Evolutionary conservation across 2,329 filamentous ascomycete genomes (phyloP).

Genomic region (Talaromyces sp.): DNA sequence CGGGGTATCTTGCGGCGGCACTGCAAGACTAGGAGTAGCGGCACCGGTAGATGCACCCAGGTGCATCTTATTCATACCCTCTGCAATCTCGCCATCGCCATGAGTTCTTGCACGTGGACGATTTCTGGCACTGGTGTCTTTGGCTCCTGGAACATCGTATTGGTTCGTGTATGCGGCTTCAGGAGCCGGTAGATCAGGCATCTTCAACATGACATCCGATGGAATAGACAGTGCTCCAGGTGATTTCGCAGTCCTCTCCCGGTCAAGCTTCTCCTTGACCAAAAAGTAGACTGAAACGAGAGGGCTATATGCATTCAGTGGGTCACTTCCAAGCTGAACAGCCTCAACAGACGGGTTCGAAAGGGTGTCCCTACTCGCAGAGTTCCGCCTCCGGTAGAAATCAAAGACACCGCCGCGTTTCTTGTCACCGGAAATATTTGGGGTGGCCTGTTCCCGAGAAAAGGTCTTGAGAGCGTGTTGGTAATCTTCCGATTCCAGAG

Average conservation of each 20-base stretch:
- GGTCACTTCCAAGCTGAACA: slow-evolving; percentile 74
- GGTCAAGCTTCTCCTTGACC: slow-evolving; percentile 88
- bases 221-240: slow-evolving; percentile 54
- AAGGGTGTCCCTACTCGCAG: slow-evolving; percentile 81
- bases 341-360: slow-evolving; percentile 78
- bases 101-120: slow-evolving; percentile 85
- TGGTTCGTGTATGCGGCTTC: slow-evolving; percentile 86
- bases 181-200: slow-evolving; percentile 73
- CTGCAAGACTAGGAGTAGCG: slow-evolving; percentile 45
- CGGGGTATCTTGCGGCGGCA: slow-evolving; percentile 55
- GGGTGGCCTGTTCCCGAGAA: slow-evolving; percentile 58
- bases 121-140: slow-evolving; percentile 73
- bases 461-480: slow-evolving; percentile 71
- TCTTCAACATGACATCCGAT: slow-evolving; percentile 51
- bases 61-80: slow-evolving; percentile 63
- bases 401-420: slow-evolving; percentile 87
- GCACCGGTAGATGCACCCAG: slow-evolving; percentile 44
- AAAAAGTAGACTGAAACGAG: slow-evolving; percentile 92
- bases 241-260: slow-evolving; percentile 59
- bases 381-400: slow-evolving; percentile 93
- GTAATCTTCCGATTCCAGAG: slow-evolving; percentile 93
- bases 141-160: slow-evolving; percentile 87
- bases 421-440: slow-evolving; percentile 64
- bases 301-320: slow-evolving; percentile 87
- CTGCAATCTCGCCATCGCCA: slow-evolving; percentile 82